Evolutionary conservation across 495 filamentous ascomycete species (phyloP).

Genomic region (Penicillium daleae): DNA sequence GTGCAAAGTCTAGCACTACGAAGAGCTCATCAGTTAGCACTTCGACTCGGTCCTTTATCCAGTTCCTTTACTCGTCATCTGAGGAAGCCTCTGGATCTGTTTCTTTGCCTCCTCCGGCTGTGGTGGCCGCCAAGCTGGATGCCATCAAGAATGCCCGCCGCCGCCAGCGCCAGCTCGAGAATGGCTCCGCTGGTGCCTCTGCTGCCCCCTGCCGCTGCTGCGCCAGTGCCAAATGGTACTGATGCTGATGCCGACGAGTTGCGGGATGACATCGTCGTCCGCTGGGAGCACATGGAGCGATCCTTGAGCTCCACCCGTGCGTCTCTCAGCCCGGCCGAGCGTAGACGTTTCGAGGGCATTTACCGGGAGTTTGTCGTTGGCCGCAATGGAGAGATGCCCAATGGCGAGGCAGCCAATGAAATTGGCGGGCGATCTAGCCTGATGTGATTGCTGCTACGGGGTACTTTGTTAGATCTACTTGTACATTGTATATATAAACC

Average conservation of each 20-base stretch:
- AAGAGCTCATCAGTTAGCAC: conserved; percentile 35
- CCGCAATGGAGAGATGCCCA: conserved; percentile 91
- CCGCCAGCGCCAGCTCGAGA: conserved; percentile 57
- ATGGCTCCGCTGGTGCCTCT: conserved; percentile 39
- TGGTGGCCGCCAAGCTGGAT: conserved; percentile 73
- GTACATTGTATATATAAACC: conserved; percentile 25
- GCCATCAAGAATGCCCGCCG: conserved; percentile 70
- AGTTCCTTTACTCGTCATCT: conserved; percentile 78
- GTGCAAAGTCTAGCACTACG: conserved; percentile 35
- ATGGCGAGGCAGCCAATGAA: conserved; percentile 85
- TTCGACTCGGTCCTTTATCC: conserved; percentile 62
- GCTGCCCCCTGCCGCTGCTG: conserved; percentile 18
- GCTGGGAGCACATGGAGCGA: conserved; percentile 82
- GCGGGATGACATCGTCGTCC: conserved; percentile 75
- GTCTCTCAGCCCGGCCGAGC: conserved; percentile 80
- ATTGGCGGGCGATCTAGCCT: conserved; percentile 90
- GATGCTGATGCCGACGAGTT: conserved; percentile 37
- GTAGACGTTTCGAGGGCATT: conserved; percentile 71
- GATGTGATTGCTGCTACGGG: conserved; percentile 62
- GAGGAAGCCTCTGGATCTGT: conserved; percentile 50
- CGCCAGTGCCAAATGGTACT: conserved; percentile 33
- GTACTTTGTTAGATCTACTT: conserved; percentile 10
- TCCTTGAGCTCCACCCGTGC: conserved; percentile 76
- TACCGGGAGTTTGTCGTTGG: conserved; percentile 92
- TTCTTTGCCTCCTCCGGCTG: conserved; percentile 63